Conservation (phyloP, 768 basidiomycete genomes). For the Rhizopogon rudus region DNA sequence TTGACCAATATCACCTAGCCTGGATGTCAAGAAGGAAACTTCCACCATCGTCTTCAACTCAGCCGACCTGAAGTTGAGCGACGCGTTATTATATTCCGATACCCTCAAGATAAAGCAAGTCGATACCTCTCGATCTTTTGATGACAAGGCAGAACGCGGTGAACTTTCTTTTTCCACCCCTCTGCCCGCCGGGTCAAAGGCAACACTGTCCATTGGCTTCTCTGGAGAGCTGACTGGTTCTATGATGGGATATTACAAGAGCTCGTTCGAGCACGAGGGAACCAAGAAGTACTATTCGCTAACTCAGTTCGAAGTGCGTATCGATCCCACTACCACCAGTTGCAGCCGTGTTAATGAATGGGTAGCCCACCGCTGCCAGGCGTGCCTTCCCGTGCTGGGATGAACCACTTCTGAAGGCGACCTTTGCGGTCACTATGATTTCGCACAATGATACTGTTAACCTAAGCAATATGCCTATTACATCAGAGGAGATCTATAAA, state of each 20-base stretch:
- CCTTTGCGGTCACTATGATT: slow-evolving; percentile 70
- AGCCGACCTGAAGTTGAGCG: slow-evolving; percentile 50
- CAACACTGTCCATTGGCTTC: slow-evolving; percentile 66
- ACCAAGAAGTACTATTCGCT: slow-evolving; percentile 66
- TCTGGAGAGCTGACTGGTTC: slow-evolving; percentile 58
- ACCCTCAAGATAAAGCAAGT: slow-evolving; percentile 44
- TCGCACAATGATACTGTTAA: slow-evolving; percentile 72
- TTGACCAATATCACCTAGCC: slow-evolving; percentile 30
- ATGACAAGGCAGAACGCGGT: slow-evolving; percentile 61
- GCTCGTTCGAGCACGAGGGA: slow-evolving; percentile 57
- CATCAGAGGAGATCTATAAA: slow-evolving; percentile 50
- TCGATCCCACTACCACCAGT: not conserved
- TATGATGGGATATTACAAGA: slow-evolving; percentile 85
- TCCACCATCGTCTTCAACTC: slow-evolving; percentile 63
- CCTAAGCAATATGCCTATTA: slow-evolving; percentile 83
- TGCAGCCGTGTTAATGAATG: not conserved
- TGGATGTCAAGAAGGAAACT: slow-evolving; percentile 61
- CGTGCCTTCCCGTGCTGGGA: slow-evolving; percentile 89
- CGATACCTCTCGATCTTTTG: slow-evolving; percentile 43
- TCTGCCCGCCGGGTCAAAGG: slow-evolving; percentile 66
- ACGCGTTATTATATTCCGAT: slow-evolving; percentile 52
- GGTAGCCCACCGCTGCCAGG: slow-evolving; percentile 79
- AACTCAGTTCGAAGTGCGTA: slow-evolving; percentile 80
- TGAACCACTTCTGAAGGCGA: slow-evolving; percentile 87
- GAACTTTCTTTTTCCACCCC: slow-evolving; percentile 51